A percentile compares a stretch with the other conserved stretches of the same genome.
Evolutionary conservation across 164 flowering plant species (phyloP).

Genomic region (Liquidambar formosana): DNA sequence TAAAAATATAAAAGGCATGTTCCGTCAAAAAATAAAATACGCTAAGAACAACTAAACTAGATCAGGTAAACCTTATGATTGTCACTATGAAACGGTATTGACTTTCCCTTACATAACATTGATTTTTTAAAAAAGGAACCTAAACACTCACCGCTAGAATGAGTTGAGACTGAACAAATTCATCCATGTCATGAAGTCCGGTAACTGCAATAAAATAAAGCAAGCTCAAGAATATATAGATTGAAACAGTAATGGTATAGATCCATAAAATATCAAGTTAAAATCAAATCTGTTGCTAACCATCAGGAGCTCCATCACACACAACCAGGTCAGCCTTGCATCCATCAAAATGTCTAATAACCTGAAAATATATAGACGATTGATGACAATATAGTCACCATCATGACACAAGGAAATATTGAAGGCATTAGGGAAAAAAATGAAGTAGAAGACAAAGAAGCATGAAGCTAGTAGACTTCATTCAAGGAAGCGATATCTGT

Average conservation of each 20-base stretch:
- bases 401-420: not conserved
- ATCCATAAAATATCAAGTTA: not conserved
- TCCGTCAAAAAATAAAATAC: too few relatives aligned
- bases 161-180: conserved; percentile 95
- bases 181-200: conserved; percentile 99
- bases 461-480: too few relatives aligned
- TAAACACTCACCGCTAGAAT: conserved; percentile 72
- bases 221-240: not conserved
- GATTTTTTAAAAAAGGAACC: not conserved
- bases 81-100: not conserved
- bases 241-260: not conserved
- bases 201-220: conserved; percentile 59
- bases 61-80: too few relatives aligned
- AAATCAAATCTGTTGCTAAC: conserved; percentile 35
- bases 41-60: too few relatives aligned
- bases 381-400: not conserved
- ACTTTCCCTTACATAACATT: not conserved
- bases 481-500: not conserved
- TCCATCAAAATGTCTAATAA: conserved; percentile 97
- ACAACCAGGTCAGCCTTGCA: conserved; percentile 98
- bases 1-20: too few relatives aligned
- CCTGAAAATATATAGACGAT: conserved; percentile 40
- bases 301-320: conserved; percentile 99
- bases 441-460: not conserved
- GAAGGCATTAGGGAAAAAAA: not conserved